Base-by-base conservation (phyloP, 2,329 filamentous ascomycete species). In the Penicillium rolfsii region DNA sequence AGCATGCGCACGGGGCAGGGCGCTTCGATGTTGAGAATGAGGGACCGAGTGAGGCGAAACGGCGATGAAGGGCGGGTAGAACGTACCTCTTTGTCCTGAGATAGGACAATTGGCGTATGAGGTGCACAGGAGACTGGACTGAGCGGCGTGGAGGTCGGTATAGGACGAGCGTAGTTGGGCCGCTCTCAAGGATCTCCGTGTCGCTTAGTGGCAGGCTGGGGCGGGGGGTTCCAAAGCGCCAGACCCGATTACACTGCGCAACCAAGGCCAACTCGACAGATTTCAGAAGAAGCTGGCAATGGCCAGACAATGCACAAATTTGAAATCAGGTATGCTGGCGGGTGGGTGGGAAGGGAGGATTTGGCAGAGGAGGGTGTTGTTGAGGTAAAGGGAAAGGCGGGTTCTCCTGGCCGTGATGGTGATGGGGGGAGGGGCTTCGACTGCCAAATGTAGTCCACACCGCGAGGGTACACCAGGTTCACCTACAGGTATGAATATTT, bases 171-270 rank as follows among this genome's bases (percentile, higher is more conserved):
- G 64, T 67, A 55, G 56, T 64, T 64, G 69, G 67, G 68, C 67
- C 66, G 71, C 69, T 68, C 62, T 66, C 66, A 64, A 67, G 65
- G 72, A 72, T 73, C 73, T 74, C 73, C 71, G 74, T 75, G 75
- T 77, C 75, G 75, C 74, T 76, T 75, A 75, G 74, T 74, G 71
- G 70, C 69, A 74, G 66, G 68, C 64, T 72, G 71, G 69, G 70
- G 69, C 70, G 73, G 72, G 74, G 74, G 72, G 67, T 63, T 67
- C 68, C 64, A 64, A 60, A 68, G 67, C 55, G 61, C 63, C 65
- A 68, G 68, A 60, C 56, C 45, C 46, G 59, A 63, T 66, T 62
- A 52, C 50, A 59, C 53, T 52, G 48, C 58, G 57, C 59, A 35
- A 53, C 57, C 48, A 61, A 55, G 61, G 57, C 40, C 16, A 35